Evolutionary conservation across 495 filamentous ascomycete genomes (phyloP).

Genomic region (Penicillium steckii): DNA sequence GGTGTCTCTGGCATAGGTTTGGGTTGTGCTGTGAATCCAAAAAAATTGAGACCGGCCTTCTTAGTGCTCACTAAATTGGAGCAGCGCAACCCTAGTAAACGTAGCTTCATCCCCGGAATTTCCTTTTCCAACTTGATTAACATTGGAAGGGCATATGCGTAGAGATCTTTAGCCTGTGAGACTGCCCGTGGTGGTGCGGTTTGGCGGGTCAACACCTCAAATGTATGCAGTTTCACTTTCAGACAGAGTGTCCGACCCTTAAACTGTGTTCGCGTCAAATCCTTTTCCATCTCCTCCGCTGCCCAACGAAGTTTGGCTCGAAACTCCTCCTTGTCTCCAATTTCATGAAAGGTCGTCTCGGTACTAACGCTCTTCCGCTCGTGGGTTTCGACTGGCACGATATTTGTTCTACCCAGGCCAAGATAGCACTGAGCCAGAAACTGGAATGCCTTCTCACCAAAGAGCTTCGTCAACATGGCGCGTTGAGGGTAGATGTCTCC

Average conservation of each 20-base stretch:
- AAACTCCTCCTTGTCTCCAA: constrained; percentile 64
- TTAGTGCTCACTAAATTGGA: constrained; percentile 85
- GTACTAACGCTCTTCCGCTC: constrained; percentile 94
- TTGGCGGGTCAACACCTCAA: constrained; percentile 86
- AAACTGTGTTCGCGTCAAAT: constrained; percentile 73
- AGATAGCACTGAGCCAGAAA: constrained; percentile 85
- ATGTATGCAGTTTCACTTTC: constrained; percentile 93
- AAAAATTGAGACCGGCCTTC: constrained; percentile 76
- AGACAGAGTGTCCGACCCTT: constrained; percentile 87
- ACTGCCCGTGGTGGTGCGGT: constrained; percentile 70
- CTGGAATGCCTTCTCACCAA: constrained; percentile 86
- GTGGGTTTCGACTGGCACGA: constrained; percentile 85
- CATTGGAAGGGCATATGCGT: constrained; percentile 78
- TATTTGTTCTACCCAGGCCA: constrained; percentile 81
- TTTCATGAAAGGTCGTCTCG: constrained; percentile 87
- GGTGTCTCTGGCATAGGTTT: constrained; percentile 7
- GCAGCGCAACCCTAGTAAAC: constrained; percentile 85
- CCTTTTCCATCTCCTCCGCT: constrained; percentile 86
- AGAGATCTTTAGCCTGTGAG: constrained; percentile 74
- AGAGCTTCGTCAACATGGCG: constrained; percentile 69
- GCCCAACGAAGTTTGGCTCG: constrained; percentile 73
- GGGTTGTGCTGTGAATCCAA: constrained; percentile 51
- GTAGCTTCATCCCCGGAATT: constrained; percentile 73
- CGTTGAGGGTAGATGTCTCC: constrained; percentile 82
- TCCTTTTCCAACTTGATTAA: constrained; percentile 83